These are phyloP conservation scores for Circinella umbellata DNA, from an alignment of 371 early-diverging fungal species.

Conservation along the genomic window DNA sequence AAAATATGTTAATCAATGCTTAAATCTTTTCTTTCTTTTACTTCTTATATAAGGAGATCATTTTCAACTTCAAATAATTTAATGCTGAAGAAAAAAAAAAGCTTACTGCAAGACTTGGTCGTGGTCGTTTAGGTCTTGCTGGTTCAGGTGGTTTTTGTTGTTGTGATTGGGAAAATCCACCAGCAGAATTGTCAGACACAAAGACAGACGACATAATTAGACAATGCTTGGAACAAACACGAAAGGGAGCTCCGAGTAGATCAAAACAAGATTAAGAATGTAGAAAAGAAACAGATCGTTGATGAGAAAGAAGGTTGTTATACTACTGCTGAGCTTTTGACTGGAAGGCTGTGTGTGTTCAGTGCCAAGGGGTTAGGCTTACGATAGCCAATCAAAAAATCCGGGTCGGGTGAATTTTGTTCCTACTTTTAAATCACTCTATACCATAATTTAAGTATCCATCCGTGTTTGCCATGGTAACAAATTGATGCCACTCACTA, in stretches of 20 bases:
- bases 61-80: not conserved
- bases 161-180: slow-evolving; percentile 20
- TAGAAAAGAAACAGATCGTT: slow-evolving; percentile 5
- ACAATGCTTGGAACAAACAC: slow-evolving; percentile 11
- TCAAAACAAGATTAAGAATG: not conserved
- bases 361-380: slow-evolving; percentile 1
- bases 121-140: slow-evolving; percentile 24
- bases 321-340: slow-evolving; percentile 4
- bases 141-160: slow-evolving; percentile 25
- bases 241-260: not conserved
- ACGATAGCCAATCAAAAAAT: not conserved
- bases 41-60: too few species aligned
- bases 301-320: not conserved
- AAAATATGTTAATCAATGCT: too few species aligned
- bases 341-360: not conserved
- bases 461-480: too few species aligned
- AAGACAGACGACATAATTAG: slow-evolving; percentile 21
- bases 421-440: not conserved
- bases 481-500: too few species aligned
- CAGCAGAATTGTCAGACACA: slow-evolving; percentile 17
- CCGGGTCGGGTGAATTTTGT: not conserved
- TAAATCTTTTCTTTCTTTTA: too few species aligned
- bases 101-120: slow-evolving; percentile 31
- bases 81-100: not conserved
- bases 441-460: too few species aligned